Conservation (phyloP, 1,284 basidiomycete species). For the Meira miltonrushii region DNA sequence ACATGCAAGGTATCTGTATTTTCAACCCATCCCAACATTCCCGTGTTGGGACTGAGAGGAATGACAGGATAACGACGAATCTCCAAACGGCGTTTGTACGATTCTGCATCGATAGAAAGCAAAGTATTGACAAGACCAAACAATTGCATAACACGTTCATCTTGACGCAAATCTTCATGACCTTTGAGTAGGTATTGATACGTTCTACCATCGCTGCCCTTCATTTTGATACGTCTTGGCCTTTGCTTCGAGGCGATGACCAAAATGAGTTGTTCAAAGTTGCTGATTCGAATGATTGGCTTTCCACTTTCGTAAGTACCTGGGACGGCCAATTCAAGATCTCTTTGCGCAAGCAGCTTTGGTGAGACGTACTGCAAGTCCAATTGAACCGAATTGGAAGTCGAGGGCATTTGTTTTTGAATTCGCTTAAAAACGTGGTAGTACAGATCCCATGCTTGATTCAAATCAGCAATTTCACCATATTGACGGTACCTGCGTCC, state of each 20-base stretch:
- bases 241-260: conserved; percentile 99
- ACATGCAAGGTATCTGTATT: conserved; percentile 98
- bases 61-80: conserved; percentile 92
- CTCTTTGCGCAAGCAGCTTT: conserved; percentile 76
- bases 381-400: conserved; percentile 66
- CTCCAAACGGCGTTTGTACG: conserved; percentile 91
- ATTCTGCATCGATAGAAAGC: conserved; percentile 83
- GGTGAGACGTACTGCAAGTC: conserved; percentile 98
- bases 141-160: conserved; percentile 98
- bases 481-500: conserved; percentile 79
- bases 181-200: conserved; percentile 93
- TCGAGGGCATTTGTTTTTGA: conserved; percentile 83
- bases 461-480: conserved; percentile 78
- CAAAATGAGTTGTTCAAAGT: conserved; percentile 55
- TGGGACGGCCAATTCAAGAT: conserved; percentile 89
- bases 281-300: conserved; percentile 75
- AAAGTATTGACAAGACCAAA: conserved; percentile 96
- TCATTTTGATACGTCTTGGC: conserved; percentile 79
- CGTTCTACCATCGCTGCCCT: conserved; percentile 86
- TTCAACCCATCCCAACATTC: conserved; percentile 89
- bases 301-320: conserved; percentile 92
- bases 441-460: conserved; percentile 99
- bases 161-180: conserved; percentile 97
- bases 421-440: conserved; percentile 94
- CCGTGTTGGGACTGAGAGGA: conserved; percentile 91